Evolutionary conservation across 352 stramenopile genomes (phyloP), one percentile per base, ranked within the genome.

Genomic region (Globisporangium orthogonon): DNA sequence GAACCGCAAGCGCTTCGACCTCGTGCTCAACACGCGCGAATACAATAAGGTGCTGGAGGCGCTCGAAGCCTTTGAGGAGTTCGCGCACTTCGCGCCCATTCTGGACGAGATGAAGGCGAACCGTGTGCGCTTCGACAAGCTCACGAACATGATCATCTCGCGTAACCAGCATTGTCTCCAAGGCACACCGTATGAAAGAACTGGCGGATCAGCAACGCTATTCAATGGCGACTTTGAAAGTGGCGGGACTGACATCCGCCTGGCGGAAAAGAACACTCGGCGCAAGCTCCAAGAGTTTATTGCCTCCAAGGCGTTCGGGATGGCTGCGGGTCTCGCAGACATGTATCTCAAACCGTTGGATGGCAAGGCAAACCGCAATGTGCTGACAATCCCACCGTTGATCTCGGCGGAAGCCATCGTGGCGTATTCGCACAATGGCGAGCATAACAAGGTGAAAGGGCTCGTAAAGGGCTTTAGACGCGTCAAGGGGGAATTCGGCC

Each of bases 1-100:
- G 37, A 87, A 84, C 67, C 77, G 77, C 31, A 74, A 69, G 40
- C 73, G 71, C 17, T 87, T 86, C 66, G 58, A 71, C 30, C 28
- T 87, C 11, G 65, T 58, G 15, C 65, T 87, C 15, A 56, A 70
- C 43, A 63, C 75, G 29, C 39, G 51, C 17, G 66, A 74, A 51
- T 86, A 80, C 58, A 69, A 76, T 33, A 47, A 43, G 17, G 50
- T 84, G 30, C 53, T 87, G 15, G 73, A 84, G 52, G 67, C 65
- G 37, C 63, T 87, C 49, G 74, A 86, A 33, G 65, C 69, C 13
- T 68, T 66, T 1, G 69, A 65, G 11, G 49, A 62, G 29, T 50
- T 35, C 18, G 58, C 71, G 50, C 68, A 83, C 63, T 63, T 87
- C 29, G 53, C 18, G 1, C 41, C 47, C 6, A 50, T 78, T 23